Percentiles rank a stretch among this genome's conserved stretches.
phyloP scores from a whole-genome alignment of 495 filamentous ascomycete species.

The Trichoderma gamsii region DNA sequence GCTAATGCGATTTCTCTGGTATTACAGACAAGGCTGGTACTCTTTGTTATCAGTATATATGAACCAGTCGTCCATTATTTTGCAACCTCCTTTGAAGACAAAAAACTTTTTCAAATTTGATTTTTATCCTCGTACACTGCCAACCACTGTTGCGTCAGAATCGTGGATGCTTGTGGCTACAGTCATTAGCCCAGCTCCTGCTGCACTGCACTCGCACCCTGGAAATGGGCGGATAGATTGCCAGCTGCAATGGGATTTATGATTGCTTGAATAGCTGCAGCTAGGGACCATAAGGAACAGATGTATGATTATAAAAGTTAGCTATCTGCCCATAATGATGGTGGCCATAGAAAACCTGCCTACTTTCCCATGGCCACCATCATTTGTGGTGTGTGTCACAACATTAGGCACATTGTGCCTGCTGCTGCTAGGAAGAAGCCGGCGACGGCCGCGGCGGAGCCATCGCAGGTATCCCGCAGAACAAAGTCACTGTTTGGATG shows the following conservation, averaged over 20 bases:
- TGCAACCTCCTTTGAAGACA: not conserved
- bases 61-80: not conserved
- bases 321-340: not conserved
- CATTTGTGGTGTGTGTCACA: not conserved
- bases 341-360: too few species aligned
- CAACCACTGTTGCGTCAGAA: slow-evolving; percentile 13
- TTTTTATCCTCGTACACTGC: not conserved
- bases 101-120: not conserved
- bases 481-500: not conserved
- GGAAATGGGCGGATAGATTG: slow-evolving; percentile 22
- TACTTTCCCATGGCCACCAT: not conserved
- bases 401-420: not conserved
- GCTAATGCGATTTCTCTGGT: not conserved
- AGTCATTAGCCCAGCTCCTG: slow-evolving; percentile 21
- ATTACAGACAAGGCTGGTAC: not conserved
- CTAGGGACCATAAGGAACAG: slow-evolving; percentile 19
- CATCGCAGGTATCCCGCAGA: not conserved
- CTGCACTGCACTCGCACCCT: slow-evolving; percentile 27
- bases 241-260: slow-evolving; percentile 21
- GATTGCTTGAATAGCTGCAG: slow-evolving; percentile 19
- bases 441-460: not conserved
- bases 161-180: slow-evolving; percentile 22
- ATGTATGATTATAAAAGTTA: not conserved
- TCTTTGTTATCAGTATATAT: not conserved
- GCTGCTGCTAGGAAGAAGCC: not conserved